Conservation (phyloP, 371 early-diverging fungal genomes). For the Choanephora cucurbitarum region DNA sequence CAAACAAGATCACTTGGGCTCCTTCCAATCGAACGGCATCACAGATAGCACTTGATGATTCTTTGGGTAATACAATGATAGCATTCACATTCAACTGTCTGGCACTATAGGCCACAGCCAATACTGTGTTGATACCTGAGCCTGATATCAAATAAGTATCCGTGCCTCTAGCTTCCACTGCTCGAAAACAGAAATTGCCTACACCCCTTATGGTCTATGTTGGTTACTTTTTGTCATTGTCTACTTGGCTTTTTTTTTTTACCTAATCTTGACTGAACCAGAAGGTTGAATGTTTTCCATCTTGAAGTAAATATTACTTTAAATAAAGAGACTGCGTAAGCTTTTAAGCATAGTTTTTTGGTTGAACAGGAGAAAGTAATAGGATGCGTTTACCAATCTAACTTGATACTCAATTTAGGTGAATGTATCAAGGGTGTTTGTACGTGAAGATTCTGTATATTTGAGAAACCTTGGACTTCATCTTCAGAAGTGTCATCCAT, state of each 20-base stretch:
- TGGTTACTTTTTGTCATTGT: not conserved
- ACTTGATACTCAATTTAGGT: conserved; percentile 39
- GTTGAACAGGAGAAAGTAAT: too few relatives aligned
- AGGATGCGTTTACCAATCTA: conserved; percentile 49
- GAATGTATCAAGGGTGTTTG: conserved; percentile 52
- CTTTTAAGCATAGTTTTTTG: too few relatives aligned
- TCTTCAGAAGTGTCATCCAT: conserved; percentile 51
- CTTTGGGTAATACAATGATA: conserved; percentile 62
- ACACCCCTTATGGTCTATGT: too few relatives aligned
- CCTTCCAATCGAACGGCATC: conserved; percentile 63
- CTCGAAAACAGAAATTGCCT: conserved; percentile 63
- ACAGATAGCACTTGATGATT: conserved; percentile 51
- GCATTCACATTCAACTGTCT: conserved; percentile 61
- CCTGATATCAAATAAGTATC: conserved; percentile 61
- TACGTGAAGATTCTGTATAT: conserved; percentile 42
- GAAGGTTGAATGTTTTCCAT: conserved; percentile 77
- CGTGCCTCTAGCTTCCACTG: conserved; percentile 51
- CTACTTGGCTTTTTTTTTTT: not conserved
- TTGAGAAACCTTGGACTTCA: conserved; percentile 27
- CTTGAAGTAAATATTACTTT: conserved; percentile 71
- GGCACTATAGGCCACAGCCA: conserved; percentile 71
- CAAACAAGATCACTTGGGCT: conserved; percentile 57
- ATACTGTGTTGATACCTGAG: conserved; percentile 70
- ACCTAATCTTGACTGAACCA: conserved; percentile 76
- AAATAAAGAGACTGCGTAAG: not conserved